phyloP scores from a whole-genome alignment of 345 rosid genomes.

The Salix purpurea region DNA sequence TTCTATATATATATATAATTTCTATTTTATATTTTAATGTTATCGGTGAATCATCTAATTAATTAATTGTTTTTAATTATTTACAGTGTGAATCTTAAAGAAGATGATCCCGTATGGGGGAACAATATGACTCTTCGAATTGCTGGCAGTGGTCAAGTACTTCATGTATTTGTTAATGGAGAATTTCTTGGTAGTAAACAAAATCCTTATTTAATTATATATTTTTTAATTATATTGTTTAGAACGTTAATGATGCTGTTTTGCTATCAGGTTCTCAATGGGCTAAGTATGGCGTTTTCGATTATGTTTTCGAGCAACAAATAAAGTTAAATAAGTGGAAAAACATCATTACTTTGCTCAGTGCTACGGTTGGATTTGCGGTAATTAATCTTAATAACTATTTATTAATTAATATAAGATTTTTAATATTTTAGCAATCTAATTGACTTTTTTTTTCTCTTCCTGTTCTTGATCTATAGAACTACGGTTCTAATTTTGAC shows the following conservation, averaged over 20 bases:
- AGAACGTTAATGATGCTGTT: too few relatives aligned
- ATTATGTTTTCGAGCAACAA: neutral
- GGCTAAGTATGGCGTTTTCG: slow-evolving; percentile 8
- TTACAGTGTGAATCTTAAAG: slow-evolving; percentile 4
- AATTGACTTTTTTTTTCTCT: too few relatives aligned
- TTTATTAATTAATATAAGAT: too few relatives aligned
- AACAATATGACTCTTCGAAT: slow-evolving; percentile 6
- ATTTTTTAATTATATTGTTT: neutral
- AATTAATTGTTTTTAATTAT: neutral
- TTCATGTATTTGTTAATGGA: slow-evolving; percentile 19
- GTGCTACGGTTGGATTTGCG: slow-evolving; percentile 18
- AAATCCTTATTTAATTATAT: neutral
- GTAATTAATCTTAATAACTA: neutral
- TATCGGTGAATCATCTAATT: neutral
- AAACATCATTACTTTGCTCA: slow-evolving; percentile 14
- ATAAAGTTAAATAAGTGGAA: slow-evolving; percentile 9
- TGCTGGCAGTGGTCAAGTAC: slow-evolving; percentile 10
- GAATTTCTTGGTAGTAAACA: neutral
- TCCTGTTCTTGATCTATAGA: neutral
- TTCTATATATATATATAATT: neutral
- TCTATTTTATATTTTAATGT: neutral
- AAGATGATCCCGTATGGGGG: slow-evolving; percentile 10
- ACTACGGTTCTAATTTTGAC: slow-evolving; percentile 13
- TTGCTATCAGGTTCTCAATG: slow-evolving; percentile 5
- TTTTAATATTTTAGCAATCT: too few relatives aligned